Evolutionary conservation across 2,329 filamentous ascomycete genomes (phyloP), one percentile per base, ranked within the genome.

Genomic region (Sarocladium kiliense): DNA sequence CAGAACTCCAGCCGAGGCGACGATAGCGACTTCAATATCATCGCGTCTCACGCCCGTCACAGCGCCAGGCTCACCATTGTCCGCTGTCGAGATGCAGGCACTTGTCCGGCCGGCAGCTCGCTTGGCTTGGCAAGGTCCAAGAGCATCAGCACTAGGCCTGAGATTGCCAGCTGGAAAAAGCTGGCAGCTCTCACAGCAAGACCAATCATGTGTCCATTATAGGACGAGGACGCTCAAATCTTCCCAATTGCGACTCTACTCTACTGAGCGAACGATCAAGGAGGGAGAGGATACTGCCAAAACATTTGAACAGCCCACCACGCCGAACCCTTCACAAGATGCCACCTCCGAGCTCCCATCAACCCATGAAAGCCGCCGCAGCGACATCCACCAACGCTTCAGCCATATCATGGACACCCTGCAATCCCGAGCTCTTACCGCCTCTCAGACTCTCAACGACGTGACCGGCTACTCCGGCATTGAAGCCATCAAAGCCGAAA

Each of bases 391-490:
- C 34, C 65, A 68, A 58, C 66, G 58, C 36, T 70, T 72, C 54
- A 70, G 65, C 56, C 54, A 57, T 37, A 75, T 95, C 67, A 95
- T 97, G 89, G 94, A 99, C 74, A 86, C 89, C 60, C 70, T 97
- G 19, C 91, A 97, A 67, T 83, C 87, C 30, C 91, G 93, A 63
- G 80, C 95, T 45, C 88, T 96, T 60, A 81, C 87, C 53, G 92
- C 92, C 3, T 90, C 90, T 2, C 89, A 94, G 68, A 88, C 89
- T 57, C 82, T 99, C 71, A 99, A 97, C 71, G 90, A 92, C 64
- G 83, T 97, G 54, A 99, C 94, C 2, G 94, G 94, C 61, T 99
- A 97, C 76, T 88, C 89, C 1, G 85, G 88, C 42, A 97, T 99
- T 69, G 92, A 97, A 70, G 77, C 82, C 23, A 82, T 99, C 62